Base-by-base conservation (phyloP, 2,329 filamentous ascomycete genomes). In the Curvularia spicifera region DNA sequence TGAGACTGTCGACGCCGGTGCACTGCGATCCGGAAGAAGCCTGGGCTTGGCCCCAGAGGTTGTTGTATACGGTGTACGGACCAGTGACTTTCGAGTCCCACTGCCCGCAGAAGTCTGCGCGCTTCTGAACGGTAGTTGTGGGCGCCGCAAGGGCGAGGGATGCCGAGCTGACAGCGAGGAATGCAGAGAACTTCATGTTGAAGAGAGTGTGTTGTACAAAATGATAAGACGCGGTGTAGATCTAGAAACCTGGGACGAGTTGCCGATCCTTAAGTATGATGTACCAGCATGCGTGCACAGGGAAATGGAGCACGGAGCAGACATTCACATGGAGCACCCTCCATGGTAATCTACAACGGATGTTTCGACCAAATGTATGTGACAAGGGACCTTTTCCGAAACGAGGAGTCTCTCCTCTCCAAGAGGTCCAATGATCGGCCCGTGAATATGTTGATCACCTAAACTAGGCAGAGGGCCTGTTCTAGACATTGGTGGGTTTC, bases 21-120 rank as follows among this genome's bases (percentile, higher is more conserved):
- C 81, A 83, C 66, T 82, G 80, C 2, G 70, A 78, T 28, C 81
- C 81, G 4, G 79, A 79, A 4, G 69, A 74, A 8, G 79, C 80
- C 44, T 68, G 56, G 33, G 45, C 66, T 42, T 70, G 56, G 60
- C 79, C 80, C 81, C 81, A 83, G 29, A 81, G 76, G 71, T 82
- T 76, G 58, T 76, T 73, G 67, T 76, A 76, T 46, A 72, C 57
- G n/a, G 72, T 75, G 62, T 75, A 76, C 6, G 61, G 12, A 8
- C 72, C 72, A 1, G 63, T 69, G 15, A 69, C 63, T 24, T 59
- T 24, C 33, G 53, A 68, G 54, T 71, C 73, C 70, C 71, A 75
- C 50, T 75, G 68, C 1, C 68, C 72, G 51, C 73, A 76, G 56
- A 61, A 72, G 60, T 74, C 72, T 33, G 72, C 70, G 39, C 72